Percentiles rank a stretch among this genome's conserved stretches.
phyloP scores from a whole-genome alignment of 2,329 filamentous ascomycete genomes.

The Pochonia chlamydosporia region DNA sequence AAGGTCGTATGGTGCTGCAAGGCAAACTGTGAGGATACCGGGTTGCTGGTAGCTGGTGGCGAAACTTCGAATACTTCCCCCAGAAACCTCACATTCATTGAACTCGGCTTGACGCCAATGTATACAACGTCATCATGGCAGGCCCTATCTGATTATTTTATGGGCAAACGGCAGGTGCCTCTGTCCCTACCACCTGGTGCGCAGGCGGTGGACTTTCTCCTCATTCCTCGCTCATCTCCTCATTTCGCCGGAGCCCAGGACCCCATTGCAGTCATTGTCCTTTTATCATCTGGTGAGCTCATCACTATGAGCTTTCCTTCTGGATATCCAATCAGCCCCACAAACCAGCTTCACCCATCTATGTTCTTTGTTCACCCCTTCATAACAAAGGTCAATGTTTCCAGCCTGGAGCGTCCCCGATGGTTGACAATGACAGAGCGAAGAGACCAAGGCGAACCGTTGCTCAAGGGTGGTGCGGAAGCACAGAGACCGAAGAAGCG shows the following conservation, averaged over 20 bases:
- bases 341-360: slow-evolving; percentile 86
- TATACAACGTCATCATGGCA: slow-evolving; percentile 93
- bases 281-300: slow-evolving; percentile 82
- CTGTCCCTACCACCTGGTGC: slow-evolving; percentile 73
- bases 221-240: slow-evolving; percentile 76
- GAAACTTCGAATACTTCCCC: slow-evolving; percentile 58
- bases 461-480: slow-evolving; percentile 75
- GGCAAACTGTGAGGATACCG: slow-evolving; percentile 88
- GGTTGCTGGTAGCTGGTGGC: slow-evolving; percentile 79
- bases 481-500: slow-evolving; percentile 63
- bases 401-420: slow-evolving; percentile 67
- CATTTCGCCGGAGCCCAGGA: slow-evolving; percentile 86
- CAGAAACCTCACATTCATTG: slow-evolving; percentile 81
- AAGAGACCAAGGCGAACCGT: slow-evolving; percentile 67
- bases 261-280: slow-evolving; percentile 74
- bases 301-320: slow-evolving; percentile 88
- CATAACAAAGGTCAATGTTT: slow-evolving; percentile 65
- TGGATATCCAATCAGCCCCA: slow-evolving; percentile 84
- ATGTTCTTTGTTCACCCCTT: slow-evolving; percentile 89
- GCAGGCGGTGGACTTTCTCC: slow-evolving; percentile 72
- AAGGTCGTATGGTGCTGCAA: slow-evolving; percentile 92
- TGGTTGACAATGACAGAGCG: slow-evolving; percentile 93
- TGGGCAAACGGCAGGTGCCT: slow-evolving; percentile 65
- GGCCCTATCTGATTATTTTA: slow-evolving; percentile 69
- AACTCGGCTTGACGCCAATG: slow-evolving; percentile 80